Conservation (phyloP, 2,329 filamentous ascomycete species). For the Xylaria sp. region DNA sequence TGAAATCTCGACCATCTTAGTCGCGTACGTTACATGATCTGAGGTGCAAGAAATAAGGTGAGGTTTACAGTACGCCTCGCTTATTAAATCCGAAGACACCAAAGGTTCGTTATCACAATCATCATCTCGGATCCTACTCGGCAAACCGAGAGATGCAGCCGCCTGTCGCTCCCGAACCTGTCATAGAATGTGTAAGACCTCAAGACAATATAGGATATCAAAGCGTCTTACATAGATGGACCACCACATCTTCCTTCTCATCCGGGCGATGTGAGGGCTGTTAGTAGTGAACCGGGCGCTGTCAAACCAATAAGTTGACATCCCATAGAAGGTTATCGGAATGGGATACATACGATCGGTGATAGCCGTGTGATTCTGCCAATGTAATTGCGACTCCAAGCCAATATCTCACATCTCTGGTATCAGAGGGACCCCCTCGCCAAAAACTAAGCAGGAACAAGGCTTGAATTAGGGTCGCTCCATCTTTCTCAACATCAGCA, state of each 20-base stretch:
- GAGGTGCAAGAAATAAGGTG: background rate
- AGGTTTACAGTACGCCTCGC: background rate
- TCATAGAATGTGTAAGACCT: background rate
- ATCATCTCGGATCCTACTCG: conserved; percentile 1
- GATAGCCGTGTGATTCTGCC: background rate
- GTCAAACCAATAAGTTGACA: background rate
- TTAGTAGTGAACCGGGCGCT: background rate
- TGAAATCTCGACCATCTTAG: conserved; percentile 5
- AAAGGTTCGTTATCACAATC: conserved; percentile 1
- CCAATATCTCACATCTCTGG: conserved; percentile 8
- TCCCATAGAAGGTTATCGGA: background rate
- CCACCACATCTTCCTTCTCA: conserved; percentile 5
- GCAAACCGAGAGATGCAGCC: conserved; percentile 1
- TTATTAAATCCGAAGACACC: background rate
- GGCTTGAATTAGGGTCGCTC: conserved; percentile 1
- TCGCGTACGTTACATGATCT: conserved; percentile 2
- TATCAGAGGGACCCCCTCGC: conserved; percentile 1
- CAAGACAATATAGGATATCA: background rate
- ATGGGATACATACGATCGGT: conserved; percentile 1
- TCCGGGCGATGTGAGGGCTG: background rate
- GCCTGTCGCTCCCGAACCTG: background rate
- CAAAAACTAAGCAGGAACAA: conserved; percentile 8
- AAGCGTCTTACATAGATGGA: conserved; percentile 4
- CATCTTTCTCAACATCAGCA: conserved; percentile 5
- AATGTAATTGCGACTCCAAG: conserved; percentile 2